Evolutionary conservation across 495 filamentous ascomycete species (phyloP).

Genomic region (Filosporella fistucella): DNA sequence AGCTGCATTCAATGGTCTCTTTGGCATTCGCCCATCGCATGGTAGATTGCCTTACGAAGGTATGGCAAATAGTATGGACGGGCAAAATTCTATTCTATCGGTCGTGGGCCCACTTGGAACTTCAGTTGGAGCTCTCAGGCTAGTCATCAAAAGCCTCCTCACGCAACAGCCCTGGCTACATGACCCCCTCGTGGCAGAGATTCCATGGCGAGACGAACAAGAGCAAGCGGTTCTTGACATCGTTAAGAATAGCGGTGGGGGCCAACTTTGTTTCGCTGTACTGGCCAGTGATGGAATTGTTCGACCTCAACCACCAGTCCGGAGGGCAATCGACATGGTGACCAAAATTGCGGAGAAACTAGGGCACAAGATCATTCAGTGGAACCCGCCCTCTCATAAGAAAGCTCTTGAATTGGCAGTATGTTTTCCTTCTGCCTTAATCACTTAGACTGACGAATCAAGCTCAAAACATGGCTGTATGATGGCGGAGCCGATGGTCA

Average conservation of each 20-base stretch:
- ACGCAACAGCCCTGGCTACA: slow-evolving; percentile 56
- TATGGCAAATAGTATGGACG: slow-evolving; percentile 27
- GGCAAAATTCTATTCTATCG: slow-evolving; percentile 28
- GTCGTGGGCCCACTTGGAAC: slow-evolving; percentile 43
- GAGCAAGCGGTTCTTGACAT: slow-evolving; percentile 39
- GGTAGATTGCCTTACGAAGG: slow-evolving; percentile 49
- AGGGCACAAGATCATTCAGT: slow-evolving; percentile 44
- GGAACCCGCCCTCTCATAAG: slow-evolving; percentile 20
- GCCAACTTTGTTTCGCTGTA: slow-evolving; percentile 46
- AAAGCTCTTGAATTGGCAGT: slow-evolving; percentile 10
- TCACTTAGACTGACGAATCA: background rate
- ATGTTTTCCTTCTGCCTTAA: background rate
- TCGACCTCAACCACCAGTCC: slow-evolving; percentile 49
- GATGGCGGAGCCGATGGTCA: slow-evolving; percentile 36
- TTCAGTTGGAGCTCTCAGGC: slow-evolving; percentile 40
- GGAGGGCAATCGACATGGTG: slow-evolving; percentile 40
- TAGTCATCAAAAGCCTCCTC: slow-evolving; percentile 52
- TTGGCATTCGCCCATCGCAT: slow-evolving; percentile 50
- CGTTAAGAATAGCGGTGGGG: slow-evolving; percentile 23
- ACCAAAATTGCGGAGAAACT: slow-evolving; percentile 42
- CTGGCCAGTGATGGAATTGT: slow-evolving; percentile 51
- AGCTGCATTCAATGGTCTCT: slow-evolving; percentile 53
- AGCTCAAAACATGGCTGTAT: slow-evolving; percentile 39
- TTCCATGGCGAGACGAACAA: slow-evolving; percentile 56
- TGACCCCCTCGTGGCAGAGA: slow-evolving; percentile 55